phyloP scores from a whole-genome alignment of 176 grass and related monocot genomes.

The Aegilops sharonensis region DNA sequence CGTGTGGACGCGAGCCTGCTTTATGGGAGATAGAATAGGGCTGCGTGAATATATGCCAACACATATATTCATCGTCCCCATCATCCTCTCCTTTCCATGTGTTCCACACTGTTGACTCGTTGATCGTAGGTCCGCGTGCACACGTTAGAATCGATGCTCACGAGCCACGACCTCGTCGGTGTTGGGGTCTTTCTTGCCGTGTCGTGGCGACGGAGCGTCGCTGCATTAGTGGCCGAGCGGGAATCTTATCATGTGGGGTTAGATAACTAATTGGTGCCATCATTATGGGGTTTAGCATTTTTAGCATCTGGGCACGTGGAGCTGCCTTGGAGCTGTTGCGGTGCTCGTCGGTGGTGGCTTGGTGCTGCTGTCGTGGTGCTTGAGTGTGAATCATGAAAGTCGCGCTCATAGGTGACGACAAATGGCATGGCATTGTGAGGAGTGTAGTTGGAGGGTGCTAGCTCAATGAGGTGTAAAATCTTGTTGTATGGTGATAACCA shows the following conservation, averaged over 20 bases:
- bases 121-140: too few relatives aligned
- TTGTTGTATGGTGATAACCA: too few relatives aligned
- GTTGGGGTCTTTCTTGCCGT: too few relatives aligned
- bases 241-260: background rate
- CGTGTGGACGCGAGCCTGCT: background rate
- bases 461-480: too few relatives aligned
- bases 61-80: background rate
- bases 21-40: background rate
- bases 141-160: background rate
- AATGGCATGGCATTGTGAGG: too few relatives aligned
- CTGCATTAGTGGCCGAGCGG: too few relatives aligned
- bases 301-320: background rate
- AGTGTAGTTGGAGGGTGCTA: too few relatives aligned
- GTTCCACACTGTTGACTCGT: background rate
- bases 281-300: background rate
- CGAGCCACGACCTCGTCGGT: background rate
- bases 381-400: background rate
- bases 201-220: too few relatives aligned
- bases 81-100: background rate
- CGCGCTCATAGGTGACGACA: too few relatives aligned
- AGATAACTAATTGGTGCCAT: background rate
- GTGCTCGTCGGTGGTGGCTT: background rate
- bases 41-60: background rate
- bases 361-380: background rate
- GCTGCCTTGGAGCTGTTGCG: background rate